Conservation (phyloP, 148 eudicot species). For the Silene conica region DNA sequence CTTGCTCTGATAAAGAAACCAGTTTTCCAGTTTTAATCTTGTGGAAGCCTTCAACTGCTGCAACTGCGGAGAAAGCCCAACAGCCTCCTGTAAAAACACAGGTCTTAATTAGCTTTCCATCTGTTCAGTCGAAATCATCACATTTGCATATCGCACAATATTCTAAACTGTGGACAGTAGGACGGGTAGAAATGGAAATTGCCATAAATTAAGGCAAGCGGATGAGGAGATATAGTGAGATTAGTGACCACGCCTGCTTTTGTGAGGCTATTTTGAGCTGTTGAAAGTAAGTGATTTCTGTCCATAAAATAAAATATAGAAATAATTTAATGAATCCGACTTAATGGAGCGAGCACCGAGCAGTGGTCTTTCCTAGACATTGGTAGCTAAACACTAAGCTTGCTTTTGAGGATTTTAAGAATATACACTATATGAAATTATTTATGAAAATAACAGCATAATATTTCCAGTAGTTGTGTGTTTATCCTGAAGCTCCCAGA, state of each 20-base stretch:
- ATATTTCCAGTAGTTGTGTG: too few species aligned
- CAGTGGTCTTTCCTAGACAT: not conserved
- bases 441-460: too few species aligned
- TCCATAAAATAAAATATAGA: too few species aligned
- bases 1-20: conserved; percentile 34
- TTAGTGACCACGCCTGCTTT: not conserved
- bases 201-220: not conserved
- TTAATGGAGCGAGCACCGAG: too few species aligned
- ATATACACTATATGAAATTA: too few species aligned
- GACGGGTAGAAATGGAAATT: not conserved
- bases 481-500: too few species aligned
- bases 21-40: conserved; percentile 32
- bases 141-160: not conserved
- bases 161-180: not conserved
- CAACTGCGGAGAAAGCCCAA: conserved; percentile 39
- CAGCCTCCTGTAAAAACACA: conserved; percentile 34
- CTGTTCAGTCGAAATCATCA: too few species aligned
- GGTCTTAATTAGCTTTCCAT: not conserved
- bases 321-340: too few species aligned
- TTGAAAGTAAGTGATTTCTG: too few species aligned
- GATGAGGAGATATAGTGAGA: not conserved
- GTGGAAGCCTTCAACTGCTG: conserved; percentile 35
- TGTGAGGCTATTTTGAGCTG: too few species aligned
- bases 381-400: not conserved
- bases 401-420: too few species aligned